Evolutionary conservation across 768 basidiomycete genomes (phyloP), one percentile per base, ranked within the genome.

Genomic region (Coprinellus aureogranulatus): DNA sequence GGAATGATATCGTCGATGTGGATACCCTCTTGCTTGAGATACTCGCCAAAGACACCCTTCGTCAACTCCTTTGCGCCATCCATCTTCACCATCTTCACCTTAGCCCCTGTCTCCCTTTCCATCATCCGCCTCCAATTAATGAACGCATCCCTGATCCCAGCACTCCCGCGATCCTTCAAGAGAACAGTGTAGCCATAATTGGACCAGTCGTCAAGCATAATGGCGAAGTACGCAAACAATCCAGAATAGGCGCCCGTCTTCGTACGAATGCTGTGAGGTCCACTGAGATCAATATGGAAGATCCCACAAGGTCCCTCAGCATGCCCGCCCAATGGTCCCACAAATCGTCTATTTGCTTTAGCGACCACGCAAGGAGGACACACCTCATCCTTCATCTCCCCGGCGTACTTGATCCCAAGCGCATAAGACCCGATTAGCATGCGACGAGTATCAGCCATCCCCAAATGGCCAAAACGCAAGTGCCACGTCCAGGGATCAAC

Each of bases 311-410:
- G 22, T 0, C 51, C 2, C 0, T 27, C 1, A 0, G 68, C 63
- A n/a, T n/a, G n/a, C n/a, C n/a, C n/a, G n/a, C n/a, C n/a, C n/a
- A n/a, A n/a, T n/a, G n/a, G n/a, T n/a, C n/a, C n/a, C n/a, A n/a
- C n/a, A n/a, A n/a, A n/a, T n/a, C n/a, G n/a, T n/a, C n/a, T n/a
- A n/a, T n/a, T n/a, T n/a, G n/a, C n/a, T 40, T 70, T 69, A 1
- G 68, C 67, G 49, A 70, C 58, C 20, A 70, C 51, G 49, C 68
- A 72, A 0, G 65, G 42, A 3, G 63, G 52, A 34, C 68, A 72
- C 0, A 58, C 48, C 6, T 46, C 23, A 18, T 51, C 27, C 0
- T 3, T 11, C 8, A 65, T 53, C 2, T 46, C 12, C 0, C 65
- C 63, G 9, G 4, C 14, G 25, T 53, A 65, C 0, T 54, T 54